Evolutionary conservation across 805 yeast genomes (phyloP).

Genomic region (Candida insectorum): DNA sequence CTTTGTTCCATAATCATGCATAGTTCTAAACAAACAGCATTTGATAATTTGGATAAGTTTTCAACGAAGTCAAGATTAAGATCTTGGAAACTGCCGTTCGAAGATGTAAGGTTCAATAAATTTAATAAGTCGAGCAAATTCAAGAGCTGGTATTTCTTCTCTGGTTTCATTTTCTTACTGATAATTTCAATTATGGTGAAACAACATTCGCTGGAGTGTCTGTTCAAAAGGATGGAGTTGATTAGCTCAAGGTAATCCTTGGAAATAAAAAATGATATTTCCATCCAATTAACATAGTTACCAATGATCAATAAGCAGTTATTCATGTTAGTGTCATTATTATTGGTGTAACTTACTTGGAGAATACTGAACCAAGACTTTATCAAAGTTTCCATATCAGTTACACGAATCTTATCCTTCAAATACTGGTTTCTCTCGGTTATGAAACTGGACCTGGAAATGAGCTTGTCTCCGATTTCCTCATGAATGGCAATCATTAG

Average conservation of each 20-base stretch:
- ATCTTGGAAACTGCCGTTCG: too few species aligned
- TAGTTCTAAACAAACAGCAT: conserved; percentile 73
- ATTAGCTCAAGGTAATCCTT: conserved; percentile 49
- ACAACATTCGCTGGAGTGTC: conserved; percentile 45
- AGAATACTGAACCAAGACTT: conserved; percentile 65
- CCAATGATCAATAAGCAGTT: conserved; percentile 69
- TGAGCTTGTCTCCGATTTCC: conserved; percentile 91
- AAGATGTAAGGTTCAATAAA: conserved; percentile 36
- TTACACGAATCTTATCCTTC: conserved; percentile 77
- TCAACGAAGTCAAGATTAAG: conserved; percentile 68
- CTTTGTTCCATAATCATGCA: conserved; percentile 62
- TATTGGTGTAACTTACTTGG: conserved; percentile 21
- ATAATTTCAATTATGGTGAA: conserved; percentile 60
- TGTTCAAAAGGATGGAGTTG: conserved; percentile 6
- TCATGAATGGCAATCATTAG: conserved; percentile 74
- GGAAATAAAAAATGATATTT: conserved; percentile 67
- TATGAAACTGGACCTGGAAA: conserved; percentile 60
- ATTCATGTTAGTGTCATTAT: conserved; percentile 43
- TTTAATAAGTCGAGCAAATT: conserved; percentile 64
- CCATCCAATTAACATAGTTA: conserved; percentile 90
- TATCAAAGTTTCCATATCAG: conserved; percentile 68
- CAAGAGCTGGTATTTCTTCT: conserved; percentile 66
- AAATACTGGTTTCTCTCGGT: conserved; percentile 65
- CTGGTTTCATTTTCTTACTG: conserved; percentile 74
- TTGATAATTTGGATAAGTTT: conserved; percentile 67